Evolutionary conservation across 1,139 yeast species (phyloP), one percentile per base, ranked within the genome.

Genomic region (Zygoascus meyerae): DNA sequence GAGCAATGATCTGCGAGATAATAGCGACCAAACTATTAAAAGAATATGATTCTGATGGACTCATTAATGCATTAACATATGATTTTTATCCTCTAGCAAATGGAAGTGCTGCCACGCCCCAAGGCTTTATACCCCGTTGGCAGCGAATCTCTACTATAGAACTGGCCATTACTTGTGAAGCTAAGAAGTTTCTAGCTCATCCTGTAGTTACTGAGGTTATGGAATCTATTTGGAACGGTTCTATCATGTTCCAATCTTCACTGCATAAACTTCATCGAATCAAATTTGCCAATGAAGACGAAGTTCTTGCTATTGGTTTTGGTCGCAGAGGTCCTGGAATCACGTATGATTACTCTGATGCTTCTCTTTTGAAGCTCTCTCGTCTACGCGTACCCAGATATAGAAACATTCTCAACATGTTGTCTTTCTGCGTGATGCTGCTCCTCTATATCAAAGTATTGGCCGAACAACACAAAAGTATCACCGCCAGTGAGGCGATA

Each of bases 221-320:
- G 45, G 74, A 75, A 44, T 70, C 75, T 46, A 72, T 79, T 41
- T 78, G 81, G 70, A 72, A 74, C 52, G 84, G 84, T 1, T 77
- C 64, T 2, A 59, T 69, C 36, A 65, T 68, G 58, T 65, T 68
- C 45, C 67, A 68, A 66, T 64, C 69, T 5, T 61, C 64, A 8
- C 53, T 66, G 52, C 69, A 68, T 53, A 69, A 67, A 46, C 59
- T 67, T 9, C 72, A 69, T 52, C 55, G 71, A 8, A 56, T 57
- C 35, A 53, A 51, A 37, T 50, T 61, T 36, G 52, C 57, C 15
- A 53, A 63, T 39, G 57, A 58, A 21, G 61, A 58, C 26, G 64
- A 60, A 17, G 52, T 63, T 14, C 42, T 54, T 14, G 48, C 55
- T 8, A 45, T 59, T 18, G 55, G 59, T 34, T 59, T 57, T 30